Percentiles rank a stretch among this genome's conserved stretches.
These are phyloP conservation scores for Neonectria punicea DNA, from an alignment of 2,329 filamentous ascomycete species.

Conservation along the genomic window DNA sequence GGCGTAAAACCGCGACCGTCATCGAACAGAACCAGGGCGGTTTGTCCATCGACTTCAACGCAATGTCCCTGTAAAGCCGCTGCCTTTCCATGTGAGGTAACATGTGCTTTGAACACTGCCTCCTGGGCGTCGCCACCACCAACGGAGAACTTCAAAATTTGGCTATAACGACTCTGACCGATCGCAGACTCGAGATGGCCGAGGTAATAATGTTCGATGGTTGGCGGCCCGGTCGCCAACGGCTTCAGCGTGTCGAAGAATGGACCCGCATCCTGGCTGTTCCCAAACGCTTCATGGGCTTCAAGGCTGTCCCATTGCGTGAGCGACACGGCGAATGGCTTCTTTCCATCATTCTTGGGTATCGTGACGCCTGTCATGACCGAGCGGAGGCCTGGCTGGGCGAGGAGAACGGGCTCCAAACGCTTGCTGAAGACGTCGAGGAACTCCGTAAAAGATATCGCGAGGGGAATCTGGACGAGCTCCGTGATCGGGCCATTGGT, in stretches of 20 bases:
- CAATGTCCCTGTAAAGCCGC: background rate
- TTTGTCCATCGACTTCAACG: background rate
- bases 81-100: background rate
- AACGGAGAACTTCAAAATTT: slow-evolving; percentile 2
- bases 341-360: background rate
- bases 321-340: background rate
- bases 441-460: slow-evolving; percentile 1
- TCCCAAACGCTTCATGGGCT: slow-evolving; percentile 6
- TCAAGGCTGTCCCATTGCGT: slow-evolving; percentile 11
- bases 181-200: background rate
- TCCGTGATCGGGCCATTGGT: background rate
- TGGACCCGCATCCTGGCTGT: slow-evolving; percentile 3
- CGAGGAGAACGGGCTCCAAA: slow-evolving; percentile 4
- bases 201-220: slow-evolving; percentile 3
- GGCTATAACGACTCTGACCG: background rate
- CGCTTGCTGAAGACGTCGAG: background rate
- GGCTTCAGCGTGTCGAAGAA: slow-evolving; percentile 7
- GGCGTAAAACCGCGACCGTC: background rate
- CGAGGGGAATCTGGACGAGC: slow-evolving; percentile 7
- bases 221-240: background rate
- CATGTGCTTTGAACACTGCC: background rate
- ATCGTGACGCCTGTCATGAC: slow-evolving; percentile 6
- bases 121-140: background rate
- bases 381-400: background rate
- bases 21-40: background rate